These are phyloP conservation scores for Candida khao-thaluensis DNA, from an alignment of 805 yeast species.

Conservation along the genomic window DNA sequence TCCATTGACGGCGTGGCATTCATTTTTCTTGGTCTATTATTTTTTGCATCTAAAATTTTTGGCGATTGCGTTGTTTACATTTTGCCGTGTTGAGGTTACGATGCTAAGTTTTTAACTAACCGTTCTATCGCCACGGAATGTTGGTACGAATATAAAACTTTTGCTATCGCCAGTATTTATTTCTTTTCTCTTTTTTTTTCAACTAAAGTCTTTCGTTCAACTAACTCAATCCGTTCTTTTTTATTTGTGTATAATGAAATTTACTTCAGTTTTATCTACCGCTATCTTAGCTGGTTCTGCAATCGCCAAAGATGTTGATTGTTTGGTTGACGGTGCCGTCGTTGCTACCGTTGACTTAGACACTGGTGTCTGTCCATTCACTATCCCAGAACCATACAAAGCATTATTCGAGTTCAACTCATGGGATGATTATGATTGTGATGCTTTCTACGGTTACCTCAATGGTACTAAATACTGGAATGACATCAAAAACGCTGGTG, in stretches of 20 bases:
- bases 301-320: constrained; percentile 33
- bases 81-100: constrained; percentile 1
- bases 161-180: constrained; percentile 1
- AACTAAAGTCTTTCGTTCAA: constrained; percentile 6
- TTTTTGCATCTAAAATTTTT: too few species aligned
- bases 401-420: constrained; percentile 25
- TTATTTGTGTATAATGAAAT: constrained; percentile 11
- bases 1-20: too few species aligned
- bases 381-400: constrained; percentile 28
- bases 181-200: neutral
- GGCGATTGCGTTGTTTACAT: constrained; percentile 5
- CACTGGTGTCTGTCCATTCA: constrained; percentile 39
- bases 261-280: constrained; percentile 12
- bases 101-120: neutral
- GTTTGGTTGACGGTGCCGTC: constrained; percentile 32
- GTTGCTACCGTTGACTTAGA: constrained; percentile 39
- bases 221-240: constrained; percentile 11
- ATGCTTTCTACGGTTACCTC: constrained; percentile 33
- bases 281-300: constrained; percentile 20
- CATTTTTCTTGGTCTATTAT: too few species aligned
- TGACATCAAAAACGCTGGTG: constrained; percentile 34
- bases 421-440: constrained; percentile 30
- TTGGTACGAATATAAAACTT: constrained; percentile 4
- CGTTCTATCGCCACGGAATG: too few species aligned
- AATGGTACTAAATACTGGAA: constrained; percentile 27